Evolutionary conservation across 2,329 filamentous ascomycete species (phyloP).

Genomic region (Lasiodiplodia sp.): DNA sequence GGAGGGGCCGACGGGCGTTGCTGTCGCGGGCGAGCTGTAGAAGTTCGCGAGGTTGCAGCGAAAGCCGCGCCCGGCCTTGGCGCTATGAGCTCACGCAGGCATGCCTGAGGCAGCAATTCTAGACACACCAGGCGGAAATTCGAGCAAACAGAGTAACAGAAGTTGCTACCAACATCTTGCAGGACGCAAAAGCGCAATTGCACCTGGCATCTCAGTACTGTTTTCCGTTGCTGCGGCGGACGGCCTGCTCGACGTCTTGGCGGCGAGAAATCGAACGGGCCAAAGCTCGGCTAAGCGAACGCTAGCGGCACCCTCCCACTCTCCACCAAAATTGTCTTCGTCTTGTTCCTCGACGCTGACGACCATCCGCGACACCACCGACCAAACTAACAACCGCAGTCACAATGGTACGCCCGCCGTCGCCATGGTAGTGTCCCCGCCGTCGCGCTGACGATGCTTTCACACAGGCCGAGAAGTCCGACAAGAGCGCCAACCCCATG

Average conservation of each 20-base stretch:
- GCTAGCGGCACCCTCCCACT: constrained; percentile 30
- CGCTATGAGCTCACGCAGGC: constrained; percentile 14
- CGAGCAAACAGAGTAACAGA: neutral
- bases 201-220: neutral
- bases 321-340: constrained; percentile 31
- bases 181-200: neutral
- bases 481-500: constrained; percentile 97
- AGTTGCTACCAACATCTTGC: neutral
- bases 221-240: neutral
- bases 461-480: constrained; percentile 54
- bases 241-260: constrained; percentile 4
- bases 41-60: constrained; percentile 25
- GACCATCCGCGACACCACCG: constrained; percentile 39
- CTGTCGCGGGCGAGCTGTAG: constrained; percentile 29
- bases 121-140: neutral
- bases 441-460: constrained; percentile 37
- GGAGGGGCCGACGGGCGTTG: constrained; percentile 9
- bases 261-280: constrained; percentile 17
- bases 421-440: neutral
- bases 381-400: constrained; percentile 46
- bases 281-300: constrained; percentile 30
- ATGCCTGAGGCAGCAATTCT: constrained; percentile 19
- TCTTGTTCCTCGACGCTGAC: constrained; percentile 34
- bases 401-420: constrained; percentile 47
- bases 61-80: constrained; percentile 27